Percentiles rank a stretch among this genome's conserved stretches.
phyloP scores from a whole-genome alignment of 2,329 filamentous ascomycete species.

The Ceratocystis colombiana region DNA sequence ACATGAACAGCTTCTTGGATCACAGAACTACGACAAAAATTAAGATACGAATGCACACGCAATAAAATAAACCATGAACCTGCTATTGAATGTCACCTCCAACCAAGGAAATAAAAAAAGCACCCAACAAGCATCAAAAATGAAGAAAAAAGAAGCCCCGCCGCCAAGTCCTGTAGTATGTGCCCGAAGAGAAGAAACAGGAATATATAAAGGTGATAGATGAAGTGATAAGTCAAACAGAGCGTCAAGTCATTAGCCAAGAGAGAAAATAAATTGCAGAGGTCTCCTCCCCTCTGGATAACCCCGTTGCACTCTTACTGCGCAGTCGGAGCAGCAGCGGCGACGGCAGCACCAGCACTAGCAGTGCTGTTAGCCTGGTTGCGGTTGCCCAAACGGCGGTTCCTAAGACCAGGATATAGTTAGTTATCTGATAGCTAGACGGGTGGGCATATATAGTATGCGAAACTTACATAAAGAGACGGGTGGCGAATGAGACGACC shows the following conservation, averaged over 20 bases:
- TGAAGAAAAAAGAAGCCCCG: slow-evolving; percentile 24
- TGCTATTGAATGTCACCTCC: background rate
- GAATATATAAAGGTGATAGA: slow-evolving; percentile 20
- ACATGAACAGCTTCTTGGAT: background rate
- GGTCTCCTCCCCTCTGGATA: background rate
- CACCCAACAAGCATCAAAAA: slow-evolving; percentile 20
- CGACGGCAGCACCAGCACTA: slow-evolving; percentile 28
- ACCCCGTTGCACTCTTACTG: background rate
- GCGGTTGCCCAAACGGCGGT: slow-evolving; percentile 19
- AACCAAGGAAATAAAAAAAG: background rate
- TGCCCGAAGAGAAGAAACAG: slow-evolving; percentile 26
- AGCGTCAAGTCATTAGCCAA: background rate
- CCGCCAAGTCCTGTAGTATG: slow-evolving; percentile 24
- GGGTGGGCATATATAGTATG: background rate
- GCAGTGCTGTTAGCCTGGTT: background rate
- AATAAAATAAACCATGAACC: slow-evolving; percentile 14
- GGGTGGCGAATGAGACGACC: slow-evolving; percentile 59
- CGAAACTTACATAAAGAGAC: slow-evolving; percentile 62
- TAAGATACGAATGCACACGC: background rate
- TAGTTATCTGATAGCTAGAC: background rate
- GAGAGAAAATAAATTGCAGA: slow-evolving; percentile 8
- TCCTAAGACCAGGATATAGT: slow-evolving; percentile 3
- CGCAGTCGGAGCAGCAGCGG: slow-evolving; percentile 4
- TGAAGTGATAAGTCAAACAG: slow-evolving; percentile 11
- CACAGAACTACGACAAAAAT: background rate